Conservation (phyloP, 1,284 basidiomycete species). For the Xerocomus amazonicus region DNA sequence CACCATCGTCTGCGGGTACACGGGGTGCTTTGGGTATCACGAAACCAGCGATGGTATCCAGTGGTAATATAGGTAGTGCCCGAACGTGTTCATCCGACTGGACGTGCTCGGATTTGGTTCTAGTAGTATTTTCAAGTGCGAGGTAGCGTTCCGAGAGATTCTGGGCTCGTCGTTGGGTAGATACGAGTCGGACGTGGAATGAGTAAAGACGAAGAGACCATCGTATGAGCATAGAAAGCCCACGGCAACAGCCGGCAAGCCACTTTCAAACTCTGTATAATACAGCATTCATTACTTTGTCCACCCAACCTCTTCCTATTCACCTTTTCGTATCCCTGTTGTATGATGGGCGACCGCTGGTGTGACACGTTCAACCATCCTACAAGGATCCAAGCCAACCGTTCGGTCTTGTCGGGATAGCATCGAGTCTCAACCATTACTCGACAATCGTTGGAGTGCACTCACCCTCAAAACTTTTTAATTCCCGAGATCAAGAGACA, state of each 20-base stretch:
- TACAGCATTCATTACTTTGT: too few species aligned
- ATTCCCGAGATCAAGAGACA: too few species aligned
- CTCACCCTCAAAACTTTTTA: too few species aligned
- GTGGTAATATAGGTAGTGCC: not conserved
- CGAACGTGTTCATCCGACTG: not conserved
- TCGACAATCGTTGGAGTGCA: too few species aligned
- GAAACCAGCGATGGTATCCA: constrained; percentile 43
- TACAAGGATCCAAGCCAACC: too few species aligned
- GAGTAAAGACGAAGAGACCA: constrained; percentile 7
- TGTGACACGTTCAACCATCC: too few species aligned
- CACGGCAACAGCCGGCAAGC: not conserved
- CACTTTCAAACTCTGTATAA: too few species aligned
- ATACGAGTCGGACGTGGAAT: constrained; percentile 4
- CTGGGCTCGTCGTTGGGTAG: constrained; percentile 34
- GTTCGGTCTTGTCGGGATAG: too few species aligned
- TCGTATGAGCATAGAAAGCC: not conserved
- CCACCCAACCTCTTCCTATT: too few species aligned
- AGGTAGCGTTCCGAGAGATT: constrained; percentile 52
- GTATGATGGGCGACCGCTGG: too few species aligned
- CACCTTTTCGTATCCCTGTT: too few species aligned
- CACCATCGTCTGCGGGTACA: constrained; percentile 61
- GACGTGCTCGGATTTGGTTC: constrained; percentile 41
- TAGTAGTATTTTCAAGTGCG: constrained; percentile 51
- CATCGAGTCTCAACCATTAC: too few species aligned
- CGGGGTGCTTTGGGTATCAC: constrained; percentile 56